Evolutionary conservation across 202 grass and related monocot species (phyloP), one percentile per base, ranked within the genome.

Genomic region (Panicum hallii): DNA sequence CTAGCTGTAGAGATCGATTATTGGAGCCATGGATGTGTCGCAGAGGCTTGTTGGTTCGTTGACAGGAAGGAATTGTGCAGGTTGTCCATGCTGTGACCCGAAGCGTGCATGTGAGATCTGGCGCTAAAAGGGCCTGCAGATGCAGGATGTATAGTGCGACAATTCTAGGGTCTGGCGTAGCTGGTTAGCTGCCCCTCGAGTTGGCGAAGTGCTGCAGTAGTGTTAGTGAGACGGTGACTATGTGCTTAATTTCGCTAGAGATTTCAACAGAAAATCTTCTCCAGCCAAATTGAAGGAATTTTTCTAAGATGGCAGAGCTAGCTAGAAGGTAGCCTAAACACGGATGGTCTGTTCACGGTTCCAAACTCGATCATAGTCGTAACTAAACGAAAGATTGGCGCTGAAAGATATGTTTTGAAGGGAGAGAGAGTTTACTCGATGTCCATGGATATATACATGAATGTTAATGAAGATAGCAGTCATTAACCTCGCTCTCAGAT

Each of bases 51-150:
- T 50, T 49, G 36, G 11, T 65, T 66, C 55, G 83, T 77, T 58
- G 83, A 63, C 71, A 81, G 47, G 44, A 69, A 81, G 82, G 63
- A 84, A 81, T 17, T 40, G 34, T 68, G 60, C 61, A 42, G 36
- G 9, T 26, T 30, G 52, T 71, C 63, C 67, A n/a, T 67, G 19
- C 15, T 50, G 40, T 58, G 47, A 63, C 32, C 42, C 34, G 41
- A 80, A 67, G 67, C 19, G 2, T 53, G 36, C 36, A 4, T 38
- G 0, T 38, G 67, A 80, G 61, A 53, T 69, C 36, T 75, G 34
- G 69, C 43, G 12, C 63, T 22, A 19, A 12, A 80, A 20, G 12
- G 11, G 46, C 64, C 64, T 64, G 72, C 64, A 72, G 77, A 74
- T 71, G 71, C 71, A 82, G 66, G 62, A 26, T 6, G 66, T 66